Conservation (phyloP, 345 rosid genomes). For the Zanthoxylum bungeanum region DNA sequence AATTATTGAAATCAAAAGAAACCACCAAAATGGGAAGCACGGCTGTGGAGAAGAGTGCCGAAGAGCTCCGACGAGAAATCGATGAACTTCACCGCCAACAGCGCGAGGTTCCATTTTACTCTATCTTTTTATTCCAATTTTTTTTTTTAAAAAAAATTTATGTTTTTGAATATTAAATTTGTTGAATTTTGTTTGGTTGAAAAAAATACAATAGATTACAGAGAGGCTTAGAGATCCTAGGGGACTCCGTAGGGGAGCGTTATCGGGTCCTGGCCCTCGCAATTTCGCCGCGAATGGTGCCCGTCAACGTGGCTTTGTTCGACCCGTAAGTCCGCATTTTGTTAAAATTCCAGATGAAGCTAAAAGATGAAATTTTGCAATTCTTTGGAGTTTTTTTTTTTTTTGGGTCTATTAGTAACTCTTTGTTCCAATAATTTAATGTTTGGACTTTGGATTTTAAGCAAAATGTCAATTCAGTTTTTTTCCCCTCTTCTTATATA, state of each 20-base stretch:
- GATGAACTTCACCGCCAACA: conserved; percentile 91
- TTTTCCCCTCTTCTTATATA: too few species aligned
- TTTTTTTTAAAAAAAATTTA: too few species aligned
- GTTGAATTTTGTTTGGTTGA: not conserved
- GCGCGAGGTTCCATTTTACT: conserved; percentile 60
- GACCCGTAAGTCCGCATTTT: too few species aligned
- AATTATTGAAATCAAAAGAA: too few species aligned
- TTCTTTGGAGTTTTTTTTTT: too few species aligned
- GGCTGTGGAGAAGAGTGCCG: conserved; percentile 65
- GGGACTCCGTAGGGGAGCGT: conserved; percentile 84
- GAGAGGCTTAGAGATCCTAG: conserved; percentile 94
- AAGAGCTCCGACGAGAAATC: conserved; percentile 79
- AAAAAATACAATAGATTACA: conserved; percentile 52
- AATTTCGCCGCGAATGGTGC: conserved; percentile 55
- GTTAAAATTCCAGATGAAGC: too few species aligned
- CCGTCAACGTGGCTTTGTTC: conserved; percentile 59
- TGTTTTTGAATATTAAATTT: not conserved
- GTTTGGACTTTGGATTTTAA: not conserved
- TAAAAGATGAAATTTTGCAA: not conserved
- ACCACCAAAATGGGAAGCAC: conserved; percentile 38
- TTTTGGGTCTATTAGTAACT: not conserved
- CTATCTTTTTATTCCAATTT: not conserved
- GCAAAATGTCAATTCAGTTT: not conserved
- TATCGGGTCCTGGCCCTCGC: conserved; percentile 50
- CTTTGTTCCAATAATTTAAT: not conserved